These are phyloP conservation scores for Lotmaria passim DNA, from an alignment of 208 protist genomes.

Conservation along the genomic window DNA sequence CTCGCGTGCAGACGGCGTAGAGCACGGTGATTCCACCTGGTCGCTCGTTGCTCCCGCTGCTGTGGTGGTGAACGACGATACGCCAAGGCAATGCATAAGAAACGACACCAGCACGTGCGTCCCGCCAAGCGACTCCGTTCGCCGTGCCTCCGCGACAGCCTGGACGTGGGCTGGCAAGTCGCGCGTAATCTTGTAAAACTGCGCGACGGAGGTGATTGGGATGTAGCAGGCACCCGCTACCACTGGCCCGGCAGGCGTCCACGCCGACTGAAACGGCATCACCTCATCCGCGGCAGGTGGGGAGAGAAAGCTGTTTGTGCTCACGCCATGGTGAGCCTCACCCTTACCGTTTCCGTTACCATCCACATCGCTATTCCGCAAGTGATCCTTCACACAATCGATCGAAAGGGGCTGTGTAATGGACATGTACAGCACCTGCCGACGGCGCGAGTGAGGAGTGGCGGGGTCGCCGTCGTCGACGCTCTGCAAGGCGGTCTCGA, in stretches of 20 bases:
- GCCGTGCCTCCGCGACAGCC: neutral
- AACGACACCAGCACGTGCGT: conserved; percentile 51
- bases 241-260: conserved; percentile 56
- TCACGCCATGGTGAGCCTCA: neutral
- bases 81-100: conserved; percentile 19
- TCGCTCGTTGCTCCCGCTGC: too few species aligned
- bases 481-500: conserved; percentile 7
- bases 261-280: conserved; percentile 43
- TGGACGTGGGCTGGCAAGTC: conserved; percentile 22
- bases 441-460: neutral
- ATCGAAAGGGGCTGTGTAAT: conserved; percentile 39
- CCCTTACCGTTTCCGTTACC: neutral
- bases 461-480: neutral
- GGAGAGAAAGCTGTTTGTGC: conserved; percentile 5
- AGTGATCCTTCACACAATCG: conserved; percentile 32
- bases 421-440: conserved; percentile 42
- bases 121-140: conserved; percentile 10
- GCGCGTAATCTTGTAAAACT: conserved; percentile 30
- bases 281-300: conserved; percentile 3
- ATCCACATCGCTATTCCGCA: neutral
- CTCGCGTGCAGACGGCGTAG: neutral
- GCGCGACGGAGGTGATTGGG: conserved; percentile 14
- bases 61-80: neutral
- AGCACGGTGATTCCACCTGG: too few species aligned
- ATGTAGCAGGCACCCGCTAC: conserved; percentile 45